These are phyloP conservation scores for Phytopythium cucurbitacearum DNA, from an alignment of 352 stramenopile genomes.

Conservation along the genomic window DNA sequence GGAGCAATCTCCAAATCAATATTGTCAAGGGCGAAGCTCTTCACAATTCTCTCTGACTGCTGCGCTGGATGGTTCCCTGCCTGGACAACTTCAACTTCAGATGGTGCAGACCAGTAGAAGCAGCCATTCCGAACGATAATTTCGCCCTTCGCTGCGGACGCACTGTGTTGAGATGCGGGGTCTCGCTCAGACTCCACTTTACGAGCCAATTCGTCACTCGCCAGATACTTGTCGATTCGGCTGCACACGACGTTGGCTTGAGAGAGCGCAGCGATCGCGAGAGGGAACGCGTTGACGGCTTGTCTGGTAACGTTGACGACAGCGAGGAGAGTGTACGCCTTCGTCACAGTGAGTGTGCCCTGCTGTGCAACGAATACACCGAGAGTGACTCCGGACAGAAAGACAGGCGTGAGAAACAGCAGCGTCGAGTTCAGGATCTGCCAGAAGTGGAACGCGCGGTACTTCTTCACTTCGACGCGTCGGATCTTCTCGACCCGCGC, in stretches of 20 bases:
- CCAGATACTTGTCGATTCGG: conserved; percentile 25
- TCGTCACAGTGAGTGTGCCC: conserved; percentile 34
- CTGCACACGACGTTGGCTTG: conserved; percentile 18
- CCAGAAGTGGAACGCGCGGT: conserved; percentile 33
- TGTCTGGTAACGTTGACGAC: conserved; percentile 27
- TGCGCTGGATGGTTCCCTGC: conserved; percentile 8
- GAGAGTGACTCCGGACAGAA: conserved; percentile 28
- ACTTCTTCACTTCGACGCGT: conserved; percentile 28
- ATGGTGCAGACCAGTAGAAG: conserved; percentile 8
- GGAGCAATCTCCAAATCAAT: conserved; percentile 36
- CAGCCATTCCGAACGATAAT: conserved; percentile 8
- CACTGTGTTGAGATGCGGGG: not conserved
- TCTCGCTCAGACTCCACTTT: too few relatives aligned
- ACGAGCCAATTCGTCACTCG: conserved; percentile 16
- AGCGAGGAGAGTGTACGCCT: conserved; percentile 33
- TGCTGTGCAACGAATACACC: too few relatives aligned
- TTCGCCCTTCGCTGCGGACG: conserved; percentile 2
- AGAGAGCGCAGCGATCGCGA: conserved; percentile 23
- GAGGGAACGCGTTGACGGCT: conserved; percentile 21
- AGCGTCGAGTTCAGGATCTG: conserved; percentile 60
- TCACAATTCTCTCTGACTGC: not conserved
- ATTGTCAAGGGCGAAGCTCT: not conserved
- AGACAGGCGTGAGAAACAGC: conserved; percentile 44
- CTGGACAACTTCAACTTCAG: too few relatives aligned
- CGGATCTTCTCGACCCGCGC: conserved; percentile 34